Evolutionary conservation across 2,329 filamentous ascomycete species (phyloP), one percentile per base, ranked within the genome.

Genomic region (Ophiostoma sp.): DNA sequence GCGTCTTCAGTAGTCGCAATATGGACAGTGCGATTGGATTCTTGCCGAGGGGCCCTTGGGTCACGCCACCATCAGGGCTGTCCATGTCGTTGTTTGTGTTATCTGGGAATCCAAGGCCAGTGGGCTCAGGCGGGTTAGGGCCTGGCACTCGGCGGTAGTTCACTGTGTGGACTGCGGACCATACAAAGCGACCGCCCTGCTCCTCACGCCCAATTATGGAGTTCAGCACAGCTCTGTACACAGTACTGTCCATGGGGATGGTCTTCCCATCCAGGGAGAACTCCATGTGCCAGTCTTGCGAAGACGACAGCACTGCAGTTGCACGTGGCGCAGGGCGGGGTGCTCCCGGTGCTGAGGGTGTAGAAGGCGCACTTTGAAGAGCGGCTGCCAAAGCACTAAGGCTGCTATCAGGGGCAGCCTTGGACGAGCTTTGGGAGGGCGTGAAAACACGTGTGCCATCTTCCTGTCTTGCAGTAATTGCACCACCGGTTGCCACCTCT

Each of bases 271-370:
- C 90, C 65, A 98, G 85, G 72, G 87, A 93, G 78, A 99, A 99
- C 75, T 98, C 92, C 70, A 99, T 93, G 75, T 99, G 94, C 95
- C 95, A 99, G 75, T 98, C 93, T 75, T 96, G 90, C 1, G 93
- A 92, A 44, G 60, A 42, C 11, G 93, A 92, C 78, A 44, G 42
- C 42, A 9, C 18, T 58, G 55, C 7, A 36, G 16, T 18, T 44
- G 16, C 40, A 42, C n/a, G 16, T 3, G 60, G 60, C n/a, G 40
- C 3, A 6, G 89, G 84, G 9, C 89, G 84, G 9, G 88, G 84
- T 16, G 88, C 81, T 0, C 85, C 76, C 1, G 88, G 81, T 0
- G 86, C 76, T 1, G 83, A 79, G 36, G 83, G 79, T 1, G 82
- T 81, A 5, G 83, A 55, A 12, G 70, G 79, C 4, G 82, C 79